Evolutionary conservation across 2,329 filamentous ascomycete genomes (phyloP), one percentile per base, ranked within the genome.

Genomic region (Talaromyces funiculosus): DNA sequence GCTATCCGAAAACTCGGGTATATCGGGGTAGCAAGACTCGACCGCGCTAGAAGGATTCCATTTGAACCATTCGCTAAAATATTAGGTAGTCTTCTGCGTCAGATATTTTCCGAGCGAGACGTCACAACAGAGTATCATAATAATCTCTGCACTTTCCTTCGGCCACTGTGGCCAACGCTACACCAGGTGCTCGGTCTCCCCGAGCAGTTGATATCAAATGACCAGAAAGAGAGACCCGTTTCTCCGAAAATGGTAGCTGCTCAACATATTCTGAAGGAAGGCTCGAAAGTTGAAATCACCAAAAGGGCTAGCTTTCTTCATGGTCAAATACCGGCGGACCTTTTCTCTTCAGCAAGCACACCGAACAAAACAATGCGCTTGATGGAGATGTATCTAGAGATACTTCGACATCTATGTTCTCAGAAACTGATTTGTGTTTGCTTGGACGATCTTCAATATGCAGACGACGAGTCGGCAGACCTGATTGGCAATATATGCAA

Each of bases 371-470:
- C 82, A 1, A 88, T 90, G 65, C 86, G 90, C 12, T 82, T 96
- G 60, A 90, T 93, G 81, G 93, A 92, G 69, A 92, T 90, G 1
- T 93, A 95, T 67, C 78, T 96, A 49, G 92, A 97, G 66, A 88
- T 96, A 9, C 75, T 97, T 55, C 85, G 90, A 57, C 84, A 95
- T 43, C 86, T 97, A 59, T 89, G 90, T 0, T 82, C 87, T 20
- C 87, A 92, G 71, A 94, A 92, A 67, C 86, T 96, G 67, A 92
- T 96, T 58, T 95, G 90, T 69, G 87, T 96, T 67, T 92, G 87
- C 67, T 77, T 97, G 29, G 93, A 97, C 69, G 93, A 97, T 73
- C 77, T 97, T 33, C 92, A 97, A 67, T 94, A 91, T 72, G 91
- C 92, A 6, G 93, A 97, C 70, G 85, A 89, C 26, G 93, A 97